These are phyloP conservation scores for Odonthalia washingtoniensis DNA, from an alignment of 31 red algal species.

Conservation along the genomic window DNA sequence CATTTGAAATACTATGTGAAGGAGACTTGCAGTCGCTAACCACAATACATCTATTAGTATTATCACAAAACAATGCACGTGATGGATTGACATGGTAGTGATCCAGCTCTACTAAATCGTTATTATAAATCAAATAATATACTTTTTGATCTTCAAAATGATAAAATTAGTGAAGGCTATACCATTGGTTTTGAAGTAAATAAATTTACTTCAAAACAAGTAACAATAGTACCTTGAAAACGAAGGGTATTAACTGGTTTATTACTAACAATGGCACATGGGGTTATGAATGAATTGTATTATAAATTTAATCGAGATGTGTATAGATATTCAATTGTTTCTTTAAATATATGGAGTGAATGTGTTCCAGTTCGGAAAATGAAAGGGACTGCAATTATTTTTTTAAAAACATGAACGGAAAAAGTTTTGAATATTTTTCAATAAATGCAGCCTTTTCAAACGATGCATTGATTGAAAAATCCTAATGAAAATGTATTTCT, in stretches of 20 bases:
- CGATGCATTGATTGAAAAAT: too few relatives aligned
- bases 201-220: too few relatives aligned
- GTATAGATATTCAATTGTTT: slow-evolving; percentile 91
- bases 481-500: too few relatives aligned
- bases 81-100: too few relatives aligned
- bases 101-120: slow-evolving; percentile 86
- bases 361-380: slow-evolving; percentile 76
- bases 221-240: too few relatives aligned
- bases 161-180: slow-evolving; percentile 52
- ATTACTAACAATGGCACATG: slow-evolving; percentile 94
- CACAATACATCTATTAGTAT: slow-evolving; percentile 3
- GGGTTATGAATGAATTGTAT: slow-evolving; percentile 77
- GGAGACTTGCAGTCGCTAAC: slow-evolving; percentile 20
- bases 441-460: too few relatives aligned
- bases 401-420: too few relatives aligned
- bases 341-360: slow-evolving; percentile 84
- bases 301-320: slow-evolving; percentile 83
- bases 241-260: too few relatives aligned
- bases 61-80: slow-evolving; percentile 63
- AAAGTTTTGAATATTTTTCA: too few relatives aligned
- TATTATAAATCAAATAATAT: slow-evolving; percentile 94
- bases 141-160: slow-evolving; percentile 74
- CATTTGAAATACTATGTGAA: too few relatives aligned
- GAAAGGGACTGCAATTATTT: slow-evolving; percentile 61
- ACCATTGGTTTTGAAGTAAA: slow-evolving; percentile 96